phyloP scores from a whole-genome alignment of 2,329 filamentous ascomycete species.

The Colletotrichum melonis region DNA sequence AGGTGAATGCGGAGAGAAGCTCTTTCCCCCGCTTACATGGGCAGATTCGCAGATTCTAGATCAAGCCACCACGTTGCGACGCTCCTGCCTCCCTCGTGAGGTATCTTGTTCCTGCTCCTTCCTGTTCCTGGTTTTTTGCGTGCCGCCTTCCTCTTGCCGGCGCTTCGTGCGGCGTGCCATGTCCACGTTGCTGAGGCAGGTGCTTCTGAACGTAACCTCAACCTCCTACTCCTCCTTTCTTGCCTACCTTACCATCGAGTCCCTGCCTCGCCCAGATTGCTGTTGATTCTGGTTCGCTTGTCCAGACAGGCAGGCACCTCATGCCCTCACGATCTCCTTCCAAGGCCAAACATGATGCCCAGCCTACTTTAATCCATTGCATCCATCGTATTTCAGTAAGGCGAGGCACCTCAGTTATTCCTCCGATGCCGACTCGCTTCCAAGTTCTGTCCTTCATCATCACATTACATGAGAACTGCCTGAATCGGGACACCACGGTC shows the following conservation, averaged over 20 bases:
- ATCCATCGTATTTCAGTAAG: not conserved
- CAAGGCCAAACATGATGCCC: not conserved
- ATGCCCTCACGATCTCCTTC: not conserved
- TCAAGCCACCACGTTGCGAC: conserved; percentile 28
- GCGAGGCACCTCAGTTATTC: not conserved
- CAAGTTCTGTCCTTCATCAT: not conserved
- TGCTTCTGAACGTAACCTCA: not conserved
- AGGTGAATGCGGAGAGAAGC: not conserved
- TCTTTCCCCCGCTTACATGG: not conserved
- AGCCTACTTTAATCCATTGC: not conserved
- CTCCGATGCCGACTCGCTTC: conserved; percentile 10
- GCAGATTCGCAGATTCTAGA: not conserved
- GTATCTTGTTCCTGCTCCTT: not conserved
- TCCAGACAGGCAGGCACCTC: not conserved
- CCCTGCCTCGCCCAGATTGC: not conserved
- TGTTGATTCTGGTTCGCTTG: not conserved
- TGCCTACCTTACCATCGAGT: not conserved
- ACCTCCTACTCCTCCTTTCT: not conserved
- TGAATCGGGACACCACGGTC: not conserved
- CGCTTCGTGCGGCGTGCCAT: not conserved
- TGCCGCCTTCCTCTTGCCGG: not conserved
- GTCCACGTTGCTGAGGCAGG: conserved; percentile 9
- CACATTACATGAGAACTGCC: not conserved
- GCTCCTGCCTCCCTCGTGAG: not conserved
- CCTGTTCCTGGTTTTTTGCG: not conserved